Conservation (phyloP, 306 rosid genomes). For the Dalbergia cultrata region DNA sequence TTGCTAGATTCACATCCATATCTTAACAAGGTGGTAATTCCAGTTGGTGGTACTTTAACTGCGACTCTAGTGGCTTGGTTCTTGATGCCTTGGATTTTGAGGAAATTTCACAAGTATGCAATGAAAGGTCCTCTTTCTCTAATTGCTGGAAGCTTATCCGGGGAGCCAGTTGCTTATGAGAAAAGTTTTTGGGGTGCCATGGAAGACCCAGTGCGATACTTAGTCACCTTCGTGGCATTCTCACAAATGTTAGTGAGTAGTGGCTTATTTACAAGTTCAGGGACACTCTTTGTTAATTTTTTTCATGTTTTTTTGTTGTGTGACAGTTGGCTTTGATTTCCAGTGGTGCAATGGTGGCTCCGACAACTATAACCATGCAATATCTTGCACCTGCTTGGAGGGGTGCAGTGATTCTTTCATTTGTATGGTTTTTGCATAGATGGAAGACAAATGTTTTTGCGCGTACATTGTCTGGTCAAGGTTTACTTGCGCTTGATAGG, state of each 20-base stretch:
- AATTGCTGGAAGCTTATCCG: slow-evolving; percentile 51
- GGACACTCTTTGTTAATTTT: slow-evolving; percentile 22
- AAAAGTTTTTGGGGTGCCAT: slow-evolving; percentile 94
- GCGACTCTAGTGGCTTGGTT: slow-evolving; percentile 83
- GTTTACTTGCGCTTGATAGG: slow-evolving; percentile 64
- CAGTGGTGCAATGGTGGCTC: slow-evolving; percentile 88
- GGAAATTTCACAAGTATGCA: slow-evolving; percentile 79
- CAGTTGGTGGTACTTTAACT: slow-evolving; percentile 67
- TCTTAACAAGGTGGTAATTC: slow-evolving; percentile 68
- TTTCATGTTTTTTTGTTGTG: not conserved
- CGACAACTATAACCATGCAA: slow-evolving; percentile 76
- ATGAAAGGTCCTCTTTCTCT: slow-evolving; percentile 64
- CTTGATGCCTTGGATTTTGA: slow-evolving; percentile 85
- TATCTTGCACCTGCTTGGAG: slow-evolving; percentile 79
- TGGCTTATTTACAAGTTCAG: slow-evolving; percentile 41
- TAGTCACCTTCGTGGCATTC: slow-evolving; percentile 82
- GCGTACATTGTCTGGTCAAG: slow-evolving; percentile 58
- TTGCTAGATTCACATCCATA: slow-evolving; percentile 76
- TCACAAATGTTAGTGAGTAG: slow-evolving; percentile 83
- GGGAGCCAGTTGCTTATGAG: slow-evolving; percentile 73
- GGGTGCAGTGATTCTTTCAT: slow-evolving; percentile 80
- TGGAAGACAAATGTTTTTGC: slow-evolving; percentile 80
- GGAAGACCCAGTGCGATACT: slow-evolving; percentile 88
- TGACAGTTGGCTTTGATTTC: slow-evolving; percentile 60
- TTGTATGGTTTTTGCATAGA: slow-evolving; percentile 88